Percentiles rank a stretch among this genome's conserved stretches.
These are phyloP conservation scores for Ceratobasidium papillatum DNA, from an alignment of 1,284 basidiomycete species.

Conservation along the genomic window DNA sequence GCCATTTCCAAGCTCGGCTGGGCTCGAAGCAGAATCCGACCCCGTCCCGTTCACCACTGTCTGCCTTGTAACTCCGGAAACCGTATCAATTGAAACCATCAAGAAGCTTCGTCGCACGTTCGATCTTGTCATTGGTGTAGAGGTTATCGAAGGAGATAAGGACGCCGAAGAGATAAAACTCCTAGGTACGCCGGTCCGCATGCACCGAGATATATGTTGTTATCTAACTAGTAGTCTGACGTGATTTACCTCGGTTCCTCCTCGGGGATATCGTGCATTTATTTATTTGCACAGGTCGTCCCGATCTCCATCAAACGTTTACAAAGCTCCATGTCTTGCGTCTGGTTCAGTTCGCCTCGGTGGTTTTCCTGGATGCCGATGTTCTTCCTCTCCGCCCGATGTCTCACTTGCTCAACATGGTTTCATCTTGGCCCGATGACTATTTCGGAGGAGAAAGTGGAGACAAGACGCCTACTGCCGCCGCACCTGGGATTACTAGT, in stretches of 20 bases:
- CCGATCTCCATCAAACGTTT: slow-evolving; percentile 89
- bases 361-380: slow-evolving; percentile 97
- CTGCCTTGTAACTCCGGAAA: slow-evolving; percentile 93
- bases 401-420: slow-evolving; percentile 82
- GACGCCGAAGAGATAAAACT: slow-evolving; percentile 73
- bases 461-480: slow-evolving; percentile 5
- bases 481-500: neutral
- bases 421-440: slow-evolving; percentile 60
- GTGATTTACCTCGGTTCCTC: slow-evolving; percentile 7
- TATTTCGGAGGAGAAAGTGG: slow-evolving; percentile 53
- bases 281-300: slow-evolving; percentile 71
- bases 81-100: slow-evolving; percentile 86
- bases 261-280: neutral
- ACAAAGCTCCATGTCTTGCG: slow-evolving; percentile 97
- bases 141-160: slow-evolving; percentile 74
- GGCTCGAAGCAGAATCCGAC: slow-evolving; percentile 46
- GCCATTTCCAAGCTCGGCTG: slow-evolving; percentile 7
- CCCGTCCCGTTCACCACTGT: slow-evolving; percentile 79
- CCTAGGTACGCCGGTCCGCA: slow-evolving; percentile 71
- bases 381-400: slow-evolving; percentile 88
- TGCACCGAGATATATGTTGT: neutral
- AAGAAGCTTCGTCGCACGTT: slow-evolving; percentile 83
- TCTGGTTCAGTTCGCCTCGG: slow-evolving; percentile 83
- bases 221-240: neutral
- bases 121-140: slow-evolving; percentile 89